Conservation (phyloP, 192 early-diverging fungal genomes). For the Coemansia sp. region DNA sequence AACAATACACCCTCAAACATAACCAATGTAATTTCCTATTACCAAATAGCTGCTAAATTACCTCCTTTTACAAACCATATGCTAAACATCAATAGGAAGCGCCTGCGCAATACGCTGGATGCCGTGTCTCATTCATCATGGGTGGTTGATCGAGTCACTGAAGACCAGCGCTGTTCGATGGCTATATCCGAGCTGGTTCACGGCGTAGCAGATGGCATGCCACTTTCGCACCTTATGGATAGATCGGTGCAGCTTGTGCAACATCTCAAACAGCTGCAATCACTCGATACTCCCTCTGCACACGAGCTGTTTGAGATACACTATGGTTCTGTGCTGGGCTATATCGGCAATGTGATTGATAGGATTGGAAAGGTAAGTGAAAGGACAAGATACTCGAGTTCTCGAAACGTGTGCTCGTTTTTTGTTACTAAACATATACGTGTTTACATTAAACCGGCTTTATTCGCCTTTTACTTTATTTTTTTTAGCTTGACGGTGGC, state of each 20-base stretch:
- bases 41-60: no score
- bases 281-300: slow-evolving; percentile 13
- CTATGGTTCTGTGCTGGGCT: slow-evolving; percentile 29
- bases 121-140: slow-evolving; percentile 7
- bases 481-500: slow-evolving; percentile 18
- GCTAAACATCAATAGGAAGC: no score
- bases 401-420: neutral
- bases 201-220: neutral
- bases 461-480: neutral
- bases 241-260: slow-evolving; percentile 36
- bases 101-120: slow-evolving; percentile 22
- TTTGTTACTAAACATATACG: no score
- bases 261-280: slow-evolving; percentile 28
- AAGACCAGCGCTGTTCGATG: slow-evolving; percentile 15
- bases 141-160: slow-evolving; percentile 5
- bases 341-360: slow-evolving; percentile 29
- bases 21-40: neutral
- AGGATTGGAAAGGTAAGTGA: slow-evolving; percentile 20
- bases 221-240: slow-evolving; percentile 22
- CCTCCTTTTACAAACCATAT: no score
- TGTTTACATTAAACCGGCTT: no score
- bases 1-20: neutral
- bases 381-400: neutral
- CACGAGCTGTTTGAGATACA: slow-evolving; percentile 17
- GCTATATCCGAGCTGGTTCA: slow-evolving; percentile 12